Evolutionary conservation across 306 rosid genomes (phyloP).

Genomic region (Castanopsis chinensis): DNA sequence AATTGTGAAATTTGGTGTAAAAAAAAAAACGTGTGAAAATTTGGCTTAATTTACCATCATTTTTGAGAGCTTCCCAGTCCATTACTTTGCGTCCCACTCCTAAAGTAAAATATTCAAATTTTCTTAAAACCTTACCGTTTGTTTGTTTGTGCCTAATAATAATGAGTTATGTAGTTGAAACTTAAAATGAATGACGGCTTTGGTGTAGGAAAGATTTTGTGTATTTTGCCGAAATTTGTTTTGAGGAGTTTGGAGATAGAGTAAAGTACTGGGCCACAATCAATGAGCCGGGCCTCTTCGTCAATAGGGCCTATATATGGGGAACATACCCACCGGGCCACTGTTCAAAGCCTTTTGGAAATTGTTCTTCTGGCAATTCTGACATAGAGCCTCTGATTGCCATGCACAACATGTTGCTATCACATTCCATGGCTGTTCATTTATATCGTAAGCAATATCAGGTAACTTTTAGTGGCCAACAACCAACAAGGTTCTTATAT

Average conservation of each 20-base stretch:
- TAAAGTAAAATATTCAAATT: too few species aligned
- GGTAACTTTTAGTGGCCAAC: constrained; percentile 27
- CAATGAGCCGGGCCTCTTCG: constrained; percentile 44
- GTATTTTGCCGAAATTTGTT: constrained; percentile 48
- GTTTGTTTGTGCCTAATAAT: too few species aligned
- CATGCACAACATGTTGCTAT: constrained; percentile 60
- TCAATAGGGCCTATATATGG: constrained; percentile 22
- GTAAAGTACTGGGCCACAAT: constrained; percentile 55
- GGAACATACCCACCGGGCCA: constrained; percentile 49
- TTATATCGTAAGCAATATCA: constrained; percentile 49
- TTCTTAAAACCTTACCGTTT: too few species aligned
- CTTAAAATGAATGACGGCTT: not conserved
- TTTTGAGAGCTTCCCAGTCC: too few species aligned
- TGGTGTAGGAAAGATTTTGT: constrained; percentile 55
- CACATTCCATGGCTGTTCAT: constrained; percentile 63
- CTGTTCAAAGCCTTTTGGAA: constrained; percentile 70
- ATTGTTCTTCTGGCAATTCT: constrained; percentile 55
- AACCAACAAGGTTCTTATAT: constrained; percentile 6
- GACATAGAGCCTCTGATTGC: constrained; percentile 59
- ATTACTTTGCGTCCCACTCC: too few species aligned
- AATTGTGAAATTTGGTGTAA: too few species aligned
- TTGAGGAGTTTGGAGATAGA: constrained; percentile 45
- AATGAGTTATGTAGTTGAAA: not conserved
- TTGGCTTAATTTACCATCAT: too few species aligned
- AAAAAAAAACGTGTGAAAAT: too few species aligned